These are phyloP conservation scores for Ustilago trichophora DNA, from an alignment of 1,284 basidiomycete genomes.

Conservation along the genomic window DNA sequence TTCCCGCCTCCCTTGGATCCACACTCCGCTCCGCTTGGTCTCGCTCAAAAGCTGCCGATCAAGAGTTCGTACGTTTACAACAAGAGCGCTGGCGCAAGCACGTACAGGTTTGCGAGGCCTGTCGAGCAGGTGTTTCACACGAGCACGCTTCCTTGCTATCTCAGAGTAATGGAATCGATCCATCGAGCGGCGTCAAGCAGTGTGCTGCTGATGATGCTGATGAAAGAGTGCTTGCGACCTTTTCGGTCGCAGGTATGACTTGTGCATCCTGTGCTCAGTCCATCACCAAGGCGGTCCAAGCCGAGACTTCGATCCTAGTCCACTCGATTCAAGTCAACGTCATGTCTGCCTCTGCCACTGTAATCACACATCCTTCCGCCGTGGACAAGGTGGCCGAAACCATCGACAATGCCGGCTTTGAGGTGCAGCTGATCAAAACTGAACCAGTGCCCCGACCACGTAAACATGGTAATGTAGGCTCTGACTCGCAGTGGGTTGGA, in stretches of 20 bases:
- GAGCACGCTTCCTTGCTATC: not conserved
- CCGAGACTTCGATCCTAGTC: constrained; percentile 4
- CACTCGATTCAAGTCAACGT: constrained; percentile 23
- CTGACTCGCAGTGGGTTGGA: constrained; percentile 17
- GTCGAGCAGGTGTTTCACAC: constrained; percentile 54
- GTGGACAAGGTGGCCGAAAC: constrained; percentile 17
- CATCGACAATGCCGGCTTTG: constrained; percentile 43
- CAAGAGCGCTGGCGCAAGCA: constrained; percentile 60
- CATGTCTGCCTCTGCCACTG: constrained; percentile 15
- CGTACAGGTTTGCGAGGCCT: constrained; percentile 66
- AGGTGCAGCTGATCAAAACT: constrained; percentile 29
- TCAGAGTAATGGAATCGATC: not conserved
- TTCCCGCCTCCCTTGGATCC: constrained; percentile 26
- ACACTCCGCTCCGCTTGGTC: constrained; percentile 13
- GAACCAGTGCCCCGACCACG: constrained; percentile 1
- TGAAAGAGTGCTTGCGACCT: constrained; percentile 4
- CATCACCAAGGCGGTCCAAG: constrained; percentile 10
- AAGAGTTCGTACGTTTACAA: constrained; percentile 3
- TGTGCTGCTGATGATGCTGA: too few relatives aligned
- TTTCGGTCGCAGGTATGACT: constrained; percentile 33
- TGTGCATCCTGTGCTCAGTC: constrained; percentile 26
- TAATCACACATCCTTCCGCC: constrained; percentile 3
- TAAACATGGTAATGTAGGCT: not conserved
- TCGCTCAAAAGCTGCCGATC: not conserved
- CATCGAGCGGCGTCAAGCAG: too few relatives aligned